Evolutionary conservation across 1,284 basidiomycete species (phyloP).

Genomic region (Pisolithus thermaeus): DNA sequence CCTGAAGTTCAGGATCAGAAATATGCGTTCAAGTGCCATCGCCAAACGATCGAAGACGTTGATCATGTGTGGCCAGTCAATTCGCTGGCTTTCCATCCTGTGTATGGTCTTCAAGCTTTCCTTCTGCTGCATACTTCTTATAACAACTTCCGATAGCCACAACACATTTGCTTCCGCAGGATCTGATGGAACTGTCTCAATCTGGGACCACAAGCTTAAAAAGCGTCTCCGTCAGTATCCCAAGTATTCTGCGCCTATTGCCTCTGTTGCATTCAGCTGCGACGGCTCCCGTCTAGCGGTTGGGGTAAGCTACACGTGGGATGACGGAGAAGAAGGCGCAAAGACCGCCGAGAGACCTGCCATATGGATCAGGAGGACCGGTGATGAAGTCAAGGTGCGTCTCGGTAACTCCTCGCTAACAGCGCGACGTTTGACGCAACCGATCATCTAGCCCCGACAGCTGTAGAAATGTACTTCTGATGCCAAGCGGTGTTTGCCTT

Average conservation of each 20-base stretch:
- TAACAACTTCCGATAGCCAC: conserved; percentile 43
- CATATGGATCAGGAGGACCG: conserved; percentile 42
- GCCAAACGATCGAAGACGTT: conserved; percentile 84
- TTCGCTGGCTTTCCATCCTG: conserved; percentile 88
- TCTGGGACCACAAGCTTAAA: conserved; percentile 97
- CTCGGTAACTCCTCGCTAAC: too few species aligned
- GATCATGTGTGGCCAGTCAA: conserved; percentile 99
- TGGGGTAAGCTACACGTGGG: conserved; percentile 82
- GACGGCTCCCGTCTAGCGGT: conserved; percentile 81
- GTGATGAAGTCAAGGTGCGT: conserved; percentile 59
- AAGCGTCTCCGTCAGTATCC: conserved; percentile 90
- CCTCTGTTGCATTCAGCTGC: conserved; percentile 74
- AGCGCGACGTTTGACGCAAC: too few species aligned
- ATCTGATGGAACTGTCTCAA: conserved; percentile 85
- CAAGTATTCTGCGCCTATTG: conserved; percentile 69
- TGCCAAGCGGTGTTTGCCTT: too few species aligned
- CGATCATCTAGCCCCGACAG: too few species aligned
- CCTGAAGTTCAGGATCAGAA: conserved; percentile 78
- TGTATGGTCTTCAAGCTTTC: conserved; percentile 37
- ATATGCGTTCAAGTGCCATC: conserved; percentile 98
- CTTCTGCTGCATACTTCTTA: background rate
- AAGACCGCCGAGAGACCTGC: conserved; percentile 44
- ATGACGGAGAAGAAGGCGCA: conserved; percentile 71
- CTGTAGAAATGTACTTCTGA: too few species aligned
- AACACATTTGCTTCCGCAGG: conserved; percentile 95